Base-by-base conservation (phyloP, 2,329 filamentous ascomycete genomes). In the Chaetomium globosum region DNA sequence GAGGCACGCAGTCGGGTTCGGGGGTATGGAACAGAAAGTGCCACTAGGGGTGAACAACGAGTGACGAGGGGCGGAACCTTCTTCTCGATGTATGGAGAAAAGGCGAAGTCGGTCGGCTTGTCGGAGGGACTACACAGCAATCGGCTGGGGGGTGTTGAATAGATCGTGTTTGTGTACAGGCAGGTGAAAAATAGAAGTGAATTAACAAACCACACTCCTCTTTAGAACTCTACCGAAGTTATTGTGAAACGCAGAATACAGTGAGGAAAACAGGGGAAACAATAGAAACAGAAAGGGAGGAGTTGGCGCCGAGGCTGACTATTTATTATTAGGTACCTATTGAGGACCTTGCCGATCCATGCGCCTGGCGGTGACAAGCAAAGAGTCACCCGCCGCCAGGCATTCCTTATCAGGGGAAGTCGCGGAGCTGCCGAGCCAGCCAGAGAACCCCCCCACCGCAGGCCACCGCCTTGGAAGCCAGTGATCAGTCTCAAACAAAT, bases 401-500 rank as follows among this genome's bases (percentile, higher is more conserved):
- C 26, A 26, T 26, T 26, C 26, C 33, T 36, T 36, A 28, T 28
- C 49, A 26, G 26, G 49, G 49, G 49, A 36, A 36, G 23, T 36
- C 53, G 30, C 53, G 53, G 53, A 55, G 53, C 31, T 23, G 30
- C 53, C 53, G 53, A 55, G 28, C 53, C 52, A 46, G 55, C 39
- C 36, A 58, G 30, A 19, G 16, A 31, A 26, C 26, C 26, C 16
- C 39, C 39, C 39, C 39, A n/a, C 39, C 2, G 39, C 39, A 43
- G 16, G 16, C 39, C 39, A 43, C 16, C 13, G 13, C 16, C 16
- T 19, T 43, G 39, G 16, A 19, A n/a, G 39, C 39, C 16, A 43
- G 39, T 43, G 39, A 43, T 43, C 39, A 43, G 39, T 19, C 16
- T 19, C 33, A 12, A 36, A 36, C 33, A 10, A 10, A 10, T 12